A percentile compares a stretch with the other conserved stretches of the same genome.
Conservation (phyloP, 1,284 basidiomycete species). For the Apiotrichum porosum region DNA sequence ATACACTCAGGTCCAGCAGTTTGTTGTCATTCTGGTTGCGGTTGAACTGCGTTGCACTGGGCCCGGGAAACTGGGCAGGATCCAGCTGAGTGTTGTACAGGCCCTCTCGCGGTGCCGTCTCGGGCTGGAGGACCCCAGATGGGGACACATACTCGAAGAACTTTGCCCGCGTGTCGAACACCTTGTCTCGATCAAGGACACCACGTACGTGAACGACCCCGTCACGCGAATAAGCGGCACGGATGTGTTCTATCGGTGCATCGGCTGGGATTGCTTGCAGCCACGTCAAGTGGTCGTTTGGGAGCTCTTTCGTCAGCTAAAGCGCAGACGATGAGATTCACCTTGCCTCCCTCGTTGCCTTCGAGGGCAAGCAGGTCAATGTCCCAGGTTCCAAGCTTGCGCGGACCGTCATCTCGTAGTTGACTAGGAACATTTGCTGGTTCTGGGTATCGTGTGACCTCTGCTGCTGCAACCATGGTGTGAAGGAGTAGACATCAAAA, state of each 20-base stretch:
- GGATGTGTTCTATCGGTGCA: slow-evolving; percentile 10
- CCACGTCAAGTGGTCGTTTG: slow-evolving; percentile 8
- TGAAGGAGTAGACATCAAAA: no score
- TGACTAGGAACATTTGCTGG: background rate
- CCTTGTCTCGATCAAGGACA: slow-evolving; percentile 5
- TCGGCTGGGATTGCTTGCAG: slow-evolving; percentile 8
- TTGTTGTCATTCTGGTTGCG: slow-evolving; percentile 8
- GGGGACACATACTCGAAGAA: slow-evolving; percentile 12
- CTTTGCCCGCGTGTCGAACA: background rate
- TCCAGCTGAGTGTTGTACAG: slow-evolving; percentile 9
- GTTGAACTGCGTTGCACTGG: background rate
- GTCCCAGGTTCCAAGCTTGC: slow-evolving; percentile 1
- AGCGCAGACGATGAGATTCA: no score
- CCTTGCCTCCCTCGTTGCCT: slow-evolving; percentile 18
- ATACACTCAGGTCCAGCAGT: slow-evolving; percentile 4
- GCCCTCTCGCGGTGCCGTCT: slow-evolving; percentile 6
- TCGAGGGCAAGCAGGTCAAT: slow-evolving; percentile 11
- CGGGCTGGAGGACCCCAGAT: slow-evolving; percentile 10
- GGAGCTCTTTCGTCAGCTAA: no score
- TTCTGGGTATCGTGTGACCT: slow-evolving; percentile 6
- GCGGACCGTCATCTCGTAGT: slow-evolving; percentile 6
- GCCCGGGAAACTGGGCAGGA: slow-evolving; percentile 1
- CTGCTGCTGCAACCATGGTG: no score
- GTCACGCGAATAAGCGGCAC: slow-evolving; percentile 10
- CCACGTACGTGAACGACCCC: slow-evolving; percentile 17